Conservation (phyloP, 169 alveolate genomes). For the Eimeria acervulina region DNA sequence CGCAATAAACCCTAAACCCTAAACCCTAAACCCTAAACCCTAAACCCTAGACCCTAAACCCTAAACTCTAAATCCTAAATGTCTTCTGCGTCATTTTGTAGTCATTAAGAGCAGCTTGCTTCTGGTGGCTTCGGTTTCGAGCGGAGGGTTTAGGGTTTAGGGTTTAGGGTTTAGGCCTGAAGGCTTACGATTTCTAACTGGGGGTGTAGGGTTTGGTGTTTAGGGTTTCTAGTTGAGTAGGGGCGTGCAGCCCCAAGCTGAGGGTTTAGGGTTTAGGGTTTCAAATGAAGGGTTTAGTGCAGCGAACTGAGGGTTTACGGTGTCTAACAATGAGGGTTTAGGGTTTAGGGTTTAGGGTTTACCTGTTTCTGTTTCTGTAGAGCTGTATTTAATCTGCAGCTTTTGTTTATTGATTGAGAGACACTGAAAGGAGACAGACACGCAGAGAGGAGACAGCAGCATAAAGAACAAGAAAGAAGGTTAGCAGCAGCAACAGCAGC, state of each 20-base stretch:
- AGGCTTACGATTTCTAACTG: no score
- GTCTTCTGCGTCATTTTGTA: neutral
- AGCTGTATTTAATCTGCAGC: neutral
- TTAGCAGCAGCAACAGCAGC: no score
- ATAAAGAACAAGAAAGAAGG: no score
- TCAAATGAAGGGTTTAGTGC: no score
- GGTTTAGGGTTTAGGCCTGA: neutral
- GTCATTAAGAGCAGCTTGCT: neutral
- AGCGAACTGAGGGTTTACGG: no score
- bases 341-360: slow-evolving; percentile 26
- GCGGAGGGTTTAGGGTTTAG: neutral
- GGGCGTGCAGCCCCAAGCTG: no score
- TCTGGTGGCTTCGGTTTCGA: neutral
- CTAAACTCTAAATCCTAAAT: neutral
- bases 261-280: slow-evolving; percentile 19
- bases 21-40: slow-evolving; percentile 11
- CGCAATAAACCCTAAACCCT: neutral
- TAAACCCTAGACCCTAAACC: neutral
- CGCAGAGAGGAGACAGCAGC: neutral
- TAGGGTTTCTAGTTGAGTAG: no score
- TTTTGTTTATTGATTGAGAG: neutral
- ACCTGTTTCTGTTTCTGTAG: neutral
- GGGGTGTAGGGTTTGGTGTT: no score
- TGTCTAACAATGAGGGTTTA: no score
- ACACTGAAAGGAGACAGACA: neutral